Conservation (phyloP, 805 yeast genomes). For the Candida endomychidarum region DNA sequence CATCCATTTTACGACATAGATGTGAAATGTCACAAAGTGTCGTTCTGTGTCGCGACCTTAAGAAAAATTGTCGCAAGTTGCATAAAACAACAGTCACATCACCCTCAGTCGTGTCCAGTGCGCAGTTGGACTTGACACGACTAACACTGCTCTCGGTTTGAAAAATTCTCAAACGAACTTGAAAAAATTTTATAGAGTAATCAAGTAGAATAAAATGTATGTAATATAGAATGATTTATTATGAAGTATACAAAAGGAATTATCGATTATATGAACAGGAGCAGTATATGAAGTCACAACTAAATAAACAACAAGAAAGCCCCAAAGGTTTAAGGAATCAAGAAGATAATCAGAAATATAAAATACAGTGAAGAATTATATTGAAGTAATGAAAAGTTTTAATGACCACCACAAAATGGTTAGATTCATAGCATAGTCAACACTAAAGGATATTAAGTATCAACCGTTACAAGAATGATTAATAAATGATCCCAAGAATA, state of each 20-base stretch:
- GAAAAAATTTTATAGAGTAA: conserved; percentile 8
- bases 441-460: too few relatives aligned
- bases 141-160: conserved; percentile 1
- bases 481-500: too few relatives aligned
- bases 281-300: too few relatives aligned
- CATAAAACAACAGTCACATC: conserved; percentile 3
- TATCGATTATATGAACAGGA: too few relatives aligned
- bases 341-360: neutral
- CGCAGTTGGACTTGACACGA: too few relatives aligned
- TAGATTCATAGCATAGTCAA: too few relatives aligned
- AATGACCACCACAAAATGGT: too few relatives aligned
- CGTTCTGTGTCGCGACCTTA: neutral
- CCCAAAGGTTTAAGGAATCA: too few relatives aligned
- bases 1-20: conserved; percentile 1
- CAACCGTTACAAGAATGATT: too few relatives aligned
- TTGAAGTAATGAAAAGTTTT: too few relatives aligned
- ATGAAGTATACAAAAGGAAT: conserved; percentile 1
- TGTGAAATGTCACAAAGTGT: neutral
- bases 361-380: too few relatives aligned
- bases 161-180: conserved; percentile 4
- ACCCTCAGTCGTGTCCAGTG: neutral
- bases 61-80: neutral
- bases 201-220: conserved; percentile 6
- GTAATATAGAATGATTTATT: neutral
- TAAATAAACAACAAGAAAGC: too few relatives aligned